phyloP scores from a whole-genome alignment of 116 monocot species.

The Posidonia oceanica region DNA sequence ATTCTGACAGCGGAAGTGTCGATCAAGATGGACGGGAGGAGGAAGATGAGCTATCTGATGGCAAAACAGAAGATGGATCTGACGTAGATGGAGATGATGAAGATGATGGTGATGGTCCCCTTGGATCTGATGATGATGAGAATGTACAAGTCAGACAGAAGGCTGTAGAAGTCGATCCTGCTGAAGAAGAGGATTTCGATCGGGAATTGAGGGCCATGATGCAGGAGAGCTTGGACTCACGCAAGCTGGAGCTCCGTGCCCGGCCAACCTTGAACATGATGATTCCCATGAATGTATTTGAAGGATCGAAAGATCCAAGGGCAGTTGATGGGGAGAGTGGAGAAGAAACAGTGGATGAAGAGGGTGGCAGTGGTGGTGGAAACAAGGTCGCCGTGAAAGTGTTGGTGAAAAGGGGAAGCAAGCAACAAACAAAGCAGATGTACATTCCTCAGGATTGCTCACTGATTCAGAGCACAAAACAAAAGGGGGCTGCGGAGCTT shows the following conservation, averaged over 20 bases:
- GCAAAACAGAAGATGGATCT: conserved; percentile 58
- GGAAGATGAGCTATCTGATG: conserved; percentile 68
- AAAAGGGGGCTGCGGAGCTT: conserved; percentile 79
- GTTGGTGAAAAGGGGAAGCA: conserved; percentile 76
- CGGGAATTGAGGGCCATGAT: conserved; percentile 69
- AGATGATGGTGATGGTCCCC: conserved; percentile 39
- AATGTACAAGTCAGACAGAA: conserved; percentile 67
- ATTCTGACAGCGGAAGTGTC: conserved; percentile 73
- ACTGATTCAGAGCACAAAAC: conserved; percentile 76
- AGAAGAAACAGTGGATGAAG: conserved; percentile 72
- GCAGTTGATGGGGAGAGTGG: conserved; percentile 52
- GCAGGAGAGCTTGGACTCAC: conserved; percentile 91
- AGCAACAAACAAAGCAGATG: conserved; percentile 97
- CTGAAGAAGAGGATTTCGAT: conserved; percentile 85
- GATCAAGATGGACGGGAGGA: conserved; percentile 54
- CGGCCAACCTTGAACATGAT: conserved; percentile 79
- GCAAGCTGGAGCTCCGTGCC: conserved; percentile 62
- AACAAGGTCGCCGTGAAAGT: conserved; percentile 75
- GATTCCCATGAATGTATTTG: conserved; percentile 91
- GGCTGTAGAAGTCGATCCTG: conserved; percentile 58
- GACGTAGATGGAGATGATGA: conserved; percentile 62
- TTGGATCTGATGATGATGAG: conserved; percentile 79
- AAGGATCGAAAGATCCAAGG: conserved; percentile 54
- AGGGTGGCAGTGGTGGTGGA: conserved; percentile 27
- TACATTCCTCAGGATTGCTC: conserved; percentile 65